Evolutionary conservation across 2,329 filamentous ascomycete genomes (phyloP), one percentile per base, ranked within the genome.

Genomic region (Sarocladiaceae sp.): DNA sequence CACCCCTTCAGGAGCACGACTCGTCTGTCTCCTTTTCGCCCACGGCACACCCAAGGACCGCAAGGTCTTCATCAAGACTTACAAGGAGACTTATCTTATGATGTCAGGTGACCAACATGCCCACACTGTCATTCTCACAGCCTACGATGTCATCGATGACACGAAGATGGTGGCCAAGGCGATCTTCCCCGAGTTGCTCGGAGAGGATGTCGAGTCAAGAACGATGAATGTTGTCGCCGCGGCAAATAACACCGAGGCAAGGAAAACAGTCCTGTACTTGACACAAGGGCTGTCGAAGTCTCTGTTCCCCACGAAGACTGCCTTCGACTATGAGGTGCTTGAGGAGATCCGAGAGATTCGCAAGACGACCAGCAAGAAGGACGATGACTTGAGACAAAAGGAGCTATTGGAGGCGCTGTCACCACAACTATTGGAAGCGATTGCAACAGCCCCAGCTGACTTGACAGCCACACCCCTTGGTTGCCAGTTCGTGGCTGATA

Each of bases 131-230:
- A 82, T 99, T 29, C 78, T 97, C 52, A 80, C 91, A 2, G 90
- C 90, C 1, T 91, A 92, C 65, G 94, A 97, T 62, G 86, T 96
- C 47, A 84, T 96, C 47, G 94, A 99, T 61, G 94, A 99, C 66
- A 99, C 94, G 10, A 92, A 95, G 58, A 77, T 96, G 63, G 89
- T 84, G 3, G 79, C 84, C 49, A 97, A 96, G 72, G 79, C 88
- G 28, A 88, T 99, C 58, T 90, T 96, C 69, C 79, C 89, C 0
- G 93, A 97, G 68, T 76, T 99, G 12, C 72, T 97, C 17, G 88
- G 86, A 56, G 88, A 89, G 62, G 82, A 84, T 55, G 76, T 79
- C 22, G 76, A 84, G 52, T 77, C 78, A 53, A 75, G 83, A 29
- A 72, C 78, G 2, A 80, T 87, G 58, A 87, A 86, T 56, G 74